Evolutionary conservation across 495 filamentous ascomycete species (phyloP).

Genomic region (Cercophora sp.): DNA sequence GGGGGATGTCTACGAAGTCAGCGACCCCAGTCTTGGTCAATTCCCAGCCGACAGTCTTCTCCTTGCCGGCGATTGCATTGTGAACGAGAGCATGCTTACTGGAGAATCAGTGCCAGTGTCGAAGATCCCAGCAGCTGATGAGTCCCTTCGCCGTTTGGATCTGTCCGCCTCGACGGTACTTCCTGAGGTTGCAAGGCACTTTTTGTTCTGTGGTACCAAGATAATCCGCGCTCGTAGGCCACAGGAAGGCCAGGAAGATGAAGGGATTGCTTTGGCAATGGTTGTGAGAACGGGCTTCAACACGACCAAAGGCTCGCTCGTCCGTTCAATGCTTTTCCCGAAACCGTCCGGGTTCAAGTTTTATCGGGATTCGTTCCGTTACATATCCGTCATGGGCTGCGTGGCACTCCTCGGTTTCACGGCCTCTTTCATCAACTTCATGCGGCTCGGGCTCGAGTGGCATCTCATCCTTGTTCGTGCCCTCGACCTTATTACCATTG

Average conservation of each 20-base stretch:
- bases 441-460: constrained; percentile 76
- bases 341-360: constrained; percentile 98
- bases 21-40: constrained; percentile 89
- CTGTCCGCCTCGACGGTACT: constrained; percentile 73
- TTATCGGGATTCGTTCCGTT: constrained; percentile 94
- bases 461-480: constrained; percentile 87
- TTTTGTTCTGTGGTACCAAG: constrained; percentile 92
- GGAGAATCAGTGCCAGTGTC: constrained; percentile 97
- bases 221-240: constrained; percentile 86
- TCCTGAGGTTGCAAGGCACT: constrained; percentile 76
- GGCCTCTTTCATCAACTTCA: constrained; percentile 88
- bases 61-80: constrained; percentile 91
- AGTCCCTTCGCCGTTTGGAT: constrained; percentile 68
- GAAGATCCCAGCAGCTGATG: constrained; percentile 81
- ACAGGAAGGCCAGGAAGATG: constrained; percentile 75
- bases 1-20: constrained; percentile 95
- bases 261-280: constrained; percentile 87
- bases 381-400: constrained; percentile 94
- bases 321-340: constrained; percentile 97
- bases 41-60: constrained; percentile 93
- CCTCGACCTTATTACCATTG: constrained; percentile 94
- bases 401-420: constrained; percentile 85
- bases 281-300: constrained; percentile 93
- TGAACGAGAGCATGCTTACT: constrained; percentile 99
- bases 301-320: constrained; percentile 92